Evolutionary conservation across 148 eudicot species (phyloP), one percentile per base, ranked within the genome.

Genomic region (Nyssa sinensis): DNA sequence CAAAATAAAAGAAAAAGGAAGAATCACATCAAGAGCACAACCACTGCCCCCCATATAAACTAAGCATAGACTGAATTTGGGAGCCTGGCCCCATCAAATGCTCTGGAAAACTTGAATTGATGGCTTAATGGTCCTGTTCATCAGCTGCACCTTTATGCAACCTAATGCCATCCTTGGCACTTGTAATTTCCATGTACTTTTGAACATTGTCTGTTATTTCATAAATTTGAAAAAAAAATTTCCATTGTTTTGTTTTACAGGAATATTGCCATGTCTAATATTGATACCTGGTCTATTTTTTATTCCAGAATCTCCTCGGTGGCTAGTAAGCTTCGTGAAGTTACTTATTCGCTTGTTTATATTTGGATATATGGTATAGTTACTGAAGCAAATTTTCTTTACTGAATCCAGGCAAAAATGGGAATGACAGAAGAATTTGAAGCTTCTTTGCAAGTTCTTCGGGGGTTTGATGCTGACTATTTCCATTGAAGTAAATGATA

Each of bases 281-380:
- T 83, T 95, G 84, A 92, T 95, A 60, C 98, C 98, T 71, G 96
- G 97, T 37, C 85, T 95, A 53, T 95, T 95, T 84, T 95, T 95
- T 84, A 85, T 95, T 70, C 98, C 97, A 19, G 98, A 95, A 84
- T 95, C 98, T 71, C 98, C 98, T 73, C 86, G 98, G 83, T 95
- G 98, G 98, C 81, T 95, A 96, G 98, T 95, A 89, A 75, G 89
- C 72, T 68, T 62, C 60, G 17, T n/a, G n/a, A n/a, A n/a, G n/a
- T n/a, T n/a, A 13, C 44, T 67, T 30, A 29, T 11, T 67, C 14
- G 12, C 62, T 23, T 60, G 24, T 77, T 64, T 30, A 13, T 30
- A 0, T 31, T 73, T 66, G 23, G 27, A 61, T 47, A 23, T 44
- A 14, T 47, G 51, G 32, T 25, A 24, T 67, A 49, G 21, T 39